These are phyloP conservation scores for Conringia planisiliqua DNA, from an alignment of 345 rosid species.

Conservation along the genomic window DNA sequence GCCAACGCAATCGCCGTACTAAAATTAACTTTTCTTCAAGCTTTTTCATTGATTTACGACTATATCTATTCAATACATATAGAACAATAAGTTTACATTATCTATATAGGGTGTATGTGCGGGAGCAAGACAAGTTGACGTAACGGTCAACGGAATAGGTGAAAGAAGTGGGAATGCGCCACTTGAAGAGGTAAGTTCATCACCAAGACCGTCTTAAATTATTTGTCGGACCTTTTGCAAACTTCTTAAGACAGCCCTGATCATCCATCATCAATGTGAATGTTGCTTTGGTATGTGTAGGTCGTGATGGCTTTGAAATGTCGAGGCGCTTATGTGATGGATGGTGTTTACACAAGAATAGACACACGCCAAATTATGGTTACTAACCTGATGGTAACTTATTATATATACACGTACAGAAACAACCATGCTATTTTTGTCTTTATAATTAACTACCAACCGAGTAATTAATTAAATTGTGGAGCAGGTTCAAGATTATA, in stretches of 20 bases:
- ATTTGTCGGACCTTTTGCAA: too few relatives aligned
- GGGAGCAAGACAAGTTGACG: conserved; percentile 94
- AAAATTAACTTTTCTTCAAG: not conserved
- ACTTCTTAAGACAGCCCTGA: too few relatives aligned
- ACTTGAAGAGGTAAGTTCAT: conserved; percentile 67
- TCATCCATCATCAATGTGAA: not conserved
- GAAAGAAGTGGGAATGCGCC: conserved; percentile 98
- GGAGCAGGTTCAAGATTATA: conserved; percentile 76
- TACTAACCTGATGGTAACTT: conserved; percentile 81
- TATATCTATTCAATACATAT: not conserved
- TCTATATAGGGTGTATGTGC: conserved; percentile 66
- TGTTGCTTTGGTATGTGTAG: conserved; percentile 28
- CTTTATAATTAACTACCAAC: not conserved
- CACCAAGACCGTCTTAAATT: not conserved
- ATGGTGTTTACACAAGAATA: conserved; percentile 70
- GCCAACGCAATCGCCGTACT: conserved; percentile 79
- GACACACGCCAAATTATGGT: conserved; percentile 64
- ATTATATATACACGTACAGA: not conserved
- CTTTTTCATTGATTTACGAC: not conserved
- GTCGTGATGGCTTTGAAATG: conserved; percentile 91
- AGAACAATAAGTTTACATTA: not conserved
- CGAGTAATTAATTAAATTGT: not conserved
- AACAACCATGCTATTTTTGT: not conserved
- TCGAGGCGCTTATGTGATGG: conserved; percentile 61
- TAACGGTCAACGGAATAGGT: conserved; percentile 93